phyloP scores from a whole-genome alignment of 2,329 filamentous ascomycete genomes.

The Harringtonia aguacate region DNA sequence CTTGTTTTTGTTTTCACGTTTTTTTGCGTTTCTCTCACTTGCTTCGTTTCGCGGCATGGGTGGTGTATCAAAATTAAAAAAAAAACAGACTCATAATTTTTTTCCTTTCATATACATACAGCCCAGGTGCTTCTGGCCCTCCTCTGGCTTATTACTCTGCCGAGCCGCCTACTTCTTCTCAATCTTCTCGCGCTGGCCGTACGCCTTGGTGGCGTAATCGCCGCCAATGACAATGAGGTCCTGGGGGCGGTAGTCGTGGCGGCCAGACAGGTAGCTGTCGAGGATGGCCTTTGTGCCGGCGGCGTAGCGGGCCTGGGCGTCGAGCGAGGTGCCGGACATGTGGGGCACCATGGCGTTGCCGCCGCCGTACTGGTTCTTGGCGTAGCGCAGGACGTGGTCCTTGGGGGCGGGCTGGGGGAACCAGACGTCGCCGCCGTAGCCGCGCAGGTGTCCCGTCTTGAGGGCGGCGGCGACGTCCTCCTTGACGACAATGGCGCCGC shows the following conservation, averaged over 20 bases:
- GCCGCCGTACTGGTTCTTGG: constrained; percentile 89
- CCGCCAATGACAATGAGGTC: constrained; percentile 86
- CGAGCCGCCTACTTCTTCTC: constrained; percentile 28
- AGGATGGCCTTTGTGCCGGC: constrained; percentile 82
- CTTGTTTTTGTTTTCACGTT: no score
- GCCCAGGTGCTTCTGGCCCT: no score
- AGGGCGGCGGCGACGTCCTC: constrained; percentile 94
- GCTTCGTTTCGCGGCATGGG: no score
- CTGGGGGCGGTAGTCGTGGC: constrained; percentile 76
- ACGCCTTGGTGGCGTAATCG: constrained; percentile 91
- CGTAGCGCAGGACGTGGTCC: constrained; percentile 86
- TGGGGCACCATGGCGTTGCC: constrained; percentile 98
- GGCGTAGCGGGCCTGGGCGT: constrained; percentile 90
- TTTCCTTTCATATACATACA: not conserved
- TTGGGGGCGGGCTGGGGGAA: constrained; percentile 93
- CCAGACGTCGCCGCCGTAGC: constrained; percentile 87
- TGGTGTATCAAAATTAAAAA: no score
- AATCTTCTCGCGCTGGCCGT: constrained; percentile 62
- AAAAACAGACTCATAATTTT: not conserved
- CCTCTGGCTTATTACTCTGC: no score
- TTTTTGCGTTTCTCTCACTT: no score
- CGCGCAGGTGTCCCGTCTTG: constrained; percentile 80
- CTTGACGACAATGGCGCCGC: constrained; percentile 98
- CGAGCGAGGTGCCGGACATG: constrained; percentile 98
- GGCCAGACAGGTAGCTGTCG: constrained; percentile 79